phyloP scores from a whole-genome alignment of 2,329 filamentous ascomycete species.

The Arthrobotrys musiformis region DNA sequence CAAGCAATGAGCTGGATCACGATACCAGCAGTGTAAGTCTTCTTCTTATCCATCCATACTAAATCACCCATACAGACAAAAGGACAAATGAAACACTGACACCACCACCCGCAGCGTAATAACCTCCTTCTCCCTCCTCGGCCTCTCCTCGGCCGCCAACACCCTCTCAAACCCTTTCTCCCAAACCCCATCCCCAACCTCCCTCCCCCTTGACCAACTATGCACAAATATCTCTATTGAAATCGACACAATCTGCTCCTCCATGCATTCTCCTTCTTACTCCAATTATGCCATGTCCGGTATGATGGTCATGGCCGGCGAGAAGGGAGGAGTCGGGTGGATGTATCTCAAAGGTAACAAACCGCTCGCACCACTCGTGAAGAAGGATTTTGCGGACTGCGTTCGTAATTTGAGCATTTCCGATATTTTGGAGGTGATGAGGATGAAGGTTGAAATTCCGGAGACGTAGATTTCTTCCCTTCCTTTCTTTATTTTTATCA shows the following conservation, averaged over 20 bases:
- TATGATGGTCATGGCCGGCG: constrained; percentile 32
- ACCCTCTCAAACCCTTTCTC: constrained; percentile 40
- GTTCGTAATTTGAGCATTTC: constrained; percentile 49
- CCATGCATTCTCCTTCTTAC: constrained; percentile 29
- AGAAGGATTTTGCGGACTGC: constrained; percentile 55
- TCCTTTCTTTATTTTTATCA: neutral
- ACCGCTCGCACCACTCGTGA: constrained; percentile 50
- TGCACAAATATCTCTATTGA: constrained; percentile 49
- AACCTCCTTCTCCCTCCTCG: constrained; percentile 40
- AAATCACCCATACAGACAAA: neutral
- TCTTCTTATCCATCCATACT: neutral
- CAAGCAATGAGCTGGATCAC: constrained; percentile 74
- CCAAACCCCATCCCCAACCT: constrained; percentile 1
- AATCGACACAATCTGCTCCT: constrained; percentile 51
- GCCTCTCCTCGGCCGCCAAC: constrained; percentile 34
- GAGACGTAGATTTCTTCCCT: constrained; percentile 8
- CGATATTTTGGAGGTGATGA: constrained; percentile 56
- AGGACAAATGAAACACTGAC: neutral
- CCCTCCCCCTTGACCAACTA: constrained; percentile 51
- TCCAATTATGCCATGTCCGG: constrained; percentile 42
- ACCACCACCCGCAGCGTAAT: constrained; percentile 5
- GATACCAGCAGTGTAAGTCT: constrained; percentile 70
- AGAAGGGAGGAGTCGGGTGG: constrained; percentile 46
- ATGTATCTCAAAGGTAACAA: constrained; percentile 54
- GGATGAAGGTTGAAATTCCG: constrained; percentile 55